Evolutionary conservation across 2,329 filamentous ascomycete species (phyloP).

Genomic region (Sarocladium brachiariae): DNA sequence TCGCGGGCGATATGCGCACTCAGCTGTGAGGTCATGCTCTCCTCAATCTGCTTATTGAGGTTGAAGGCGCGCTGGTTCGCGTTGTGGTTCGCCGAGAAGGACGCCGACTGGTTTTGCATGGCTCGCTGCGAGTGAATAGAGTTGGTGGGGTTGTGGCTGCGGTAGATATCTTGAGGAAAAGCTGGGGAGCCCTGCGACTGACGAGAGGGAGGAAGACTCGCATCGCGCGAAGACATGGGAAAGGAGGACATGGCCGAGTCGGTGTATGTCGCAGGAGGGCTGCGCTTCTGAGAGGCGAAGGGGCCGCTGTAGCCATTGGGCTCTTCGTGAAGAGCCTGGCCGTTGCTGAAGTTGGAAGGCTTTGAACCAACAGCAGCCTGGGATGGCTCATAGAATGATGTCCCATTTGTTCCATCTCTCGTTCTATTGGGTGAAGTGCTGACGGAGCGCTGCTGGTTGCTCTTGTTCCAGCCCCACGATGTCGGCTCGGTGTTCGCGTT

Average conservation of each 20-base stretch:
- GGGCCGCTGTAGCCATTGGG: conserved; percentile 20
- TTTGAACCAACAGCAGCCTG: conserved; percentile 32
- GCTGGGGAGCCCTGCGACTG: conserved; percentile 40
- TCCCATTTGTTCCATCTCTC: conserved; percentile 29
- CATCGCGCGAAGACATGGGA: conserved; percentile 39
- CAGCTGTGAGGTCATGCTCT: conserved; percentile 25
- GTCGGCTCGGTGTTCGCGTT: conserved; percentile 62
- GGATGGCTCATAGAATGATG: conserved; percentile 38
- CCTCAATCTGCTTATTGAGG: conserved; percentile 30
- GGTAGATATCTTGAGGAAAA: conserved; percentile 26
- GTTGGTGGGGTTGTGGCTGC: conserved; percentile 37
- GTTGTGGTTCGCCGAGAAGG: conserved; percentile 36
- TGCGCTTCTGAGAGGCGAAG: conserved; percentile 25
- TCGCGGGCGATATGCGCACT: conserved; percentile 6
- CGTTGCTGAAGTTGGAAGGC: conserved; percentile 9
- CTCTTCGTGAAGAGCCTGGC: conserved; percentile 1
- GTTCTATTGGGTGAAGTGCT: conserved; percentile 53
- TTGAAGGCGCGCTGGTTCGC: conserved; percentile 30
- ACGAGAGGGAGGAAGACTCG: conserved; percentile 49
- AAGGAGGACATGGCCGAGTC: conserved; percentile 22
- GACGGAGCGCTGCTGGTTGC: conserved; percentile 38
- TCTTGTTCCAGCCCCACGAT: conserved; percentile 42
- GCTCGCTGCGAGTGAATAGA: conserved; percentile 41
- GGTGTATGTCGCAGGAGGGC: conserved; percentile 35
- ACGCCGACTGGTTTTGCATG: conserved; percentile 36